These are phyloP conservation scores for Botrytis pseudocinerea DNA, from an alignment of 2,329 filamentous ascomycete genomes.

Conservation along the genomic window DNA sequence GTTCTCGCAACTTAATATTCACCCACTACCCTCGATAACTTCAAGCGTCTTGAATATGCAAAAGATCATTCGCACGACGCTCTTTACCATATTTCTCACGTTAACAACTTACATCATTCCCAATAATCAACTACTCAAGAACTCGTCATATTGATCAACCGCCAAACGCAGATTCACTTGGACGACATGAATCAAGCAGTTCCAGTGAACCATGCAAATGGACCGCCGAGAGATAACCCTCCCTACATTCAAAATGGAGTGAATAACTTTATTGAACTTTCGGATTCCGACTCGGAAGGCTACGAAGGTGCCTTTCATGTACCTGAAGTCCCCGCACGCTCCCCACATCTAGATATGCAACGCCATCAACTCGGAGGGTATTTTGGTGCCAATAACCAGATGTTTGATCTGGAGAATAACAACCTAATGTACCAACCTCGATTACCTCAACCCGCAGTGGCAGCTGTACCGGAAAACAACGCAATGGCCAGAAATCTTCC, in stretches of 20 bases:
- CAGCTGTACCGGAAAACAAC: background rate
- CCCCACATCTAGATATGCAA: background rate
- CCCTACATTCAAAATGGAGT: background rate
- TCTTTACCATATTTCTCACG: background rate
- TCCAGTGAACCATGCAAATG: background rate
- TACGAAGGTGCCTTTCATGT: background rate
- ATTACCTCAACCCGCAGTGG: background rate
- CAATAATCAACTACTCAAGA: background rate
- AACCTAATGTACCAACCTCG: background rate
- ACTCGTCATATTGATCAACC: background rate
- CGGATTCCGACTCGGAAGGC: background rate
- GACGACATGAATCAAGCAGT: background rate
- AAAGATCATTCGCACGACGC: background rate
- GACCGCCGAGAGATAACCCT: background rate
- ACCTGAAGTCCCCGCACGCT: background rate
- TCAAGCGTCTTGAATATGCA: slow-evolving; percentile 5
- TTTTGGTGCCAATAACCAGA: background rate
- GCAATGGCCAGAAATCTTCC: background rate
- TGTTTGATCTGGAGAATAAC: background rate
- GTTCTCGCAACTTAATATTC: background rate
- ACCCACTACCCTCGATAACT: background rate
- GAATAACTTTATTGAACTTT: background rate
- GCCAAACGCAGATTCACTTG: background rate
- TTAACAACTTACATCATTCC: background rate
- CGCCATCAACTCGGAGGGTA: background rate